Evolutionary conservation across 306 rosid species (phyloP), one percentile per base, ranked within the genome.

Genomic region (Sechiopsis laciniata): DNA sequence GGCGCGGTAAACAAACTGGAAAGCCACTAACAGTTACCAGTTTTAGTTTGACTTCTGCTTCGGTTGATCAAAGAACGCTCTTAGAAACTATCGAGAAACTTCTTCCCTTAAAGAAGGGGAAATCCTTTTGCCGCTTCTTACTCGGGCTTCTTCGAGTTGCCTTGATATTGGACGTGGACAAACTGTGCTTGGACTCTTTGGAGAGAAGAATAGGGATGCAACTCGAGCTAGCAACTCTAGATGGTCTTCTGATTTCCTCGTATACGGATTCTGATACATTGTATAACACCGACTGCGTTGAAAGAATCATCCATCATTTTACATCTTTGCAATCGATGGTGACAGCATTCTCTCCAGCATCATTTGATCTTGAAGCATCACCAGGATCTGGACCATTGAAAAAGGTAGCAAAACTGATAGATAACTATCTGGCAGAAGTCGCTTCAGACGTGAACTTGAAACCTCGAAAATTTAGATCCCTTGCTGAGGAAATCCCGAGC

Each of bases 111-210:
- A 90, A 86, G 87, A 94, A 89, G 75, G 96, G 92, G 63, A 83
- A 84, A 50, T 86, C 94, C 8, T 93, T 88, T 82, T 90, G 97
- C 55, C 90, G 87, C 42, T 93, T 93, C 84, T 62, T 93, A 37
- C 80, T 93, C 22, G 98, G 97, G 67, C 97, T 93, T 77, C 97
- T 93, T 62, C 91, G 98, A 22, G 97, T 93, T 62, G 88, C 90
- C 45, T 86, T 85, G 80, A 93, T 93, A 80, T 79, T 93, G 75
- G 90, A 87, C 45, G 97, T 81, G 37, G 74, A 65, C 74, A 82
- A 80, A 81, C 32, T 80, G 6, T 93, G 91, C 84, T 78, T 70
- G 84, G 90, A 88, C 22, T 86, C 94, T 55, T 73, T 93, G 37
- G 92, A 90, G 86, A 82, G 77, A 83, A 90, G 98, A 81, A 85